phyloP scores from a whole-genome alignment of 371 early-diverging fungal species.

The Neoconidiobolus thromboides region DNA sequence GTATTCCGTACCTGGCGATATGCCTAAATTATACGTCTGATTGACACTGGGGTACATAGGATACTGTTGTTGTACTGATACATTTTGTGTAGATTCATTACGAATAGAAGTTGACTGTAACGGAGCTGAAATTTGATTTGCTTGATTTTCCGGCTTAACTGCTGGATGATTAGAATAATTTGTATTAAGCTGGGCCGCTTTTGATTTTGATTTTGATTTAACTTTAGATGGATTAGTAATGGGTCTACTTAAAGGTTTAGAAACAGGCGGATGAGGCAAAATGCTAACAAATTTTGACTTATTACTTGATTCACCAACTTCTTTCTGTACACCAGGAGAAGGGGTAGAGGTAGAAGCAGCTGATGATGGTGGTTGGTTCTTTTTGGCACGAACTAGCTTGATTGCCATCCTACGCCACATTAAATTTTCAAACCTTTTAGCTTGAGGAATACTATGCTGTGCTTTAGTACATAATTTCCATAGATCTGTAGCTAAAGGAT shows the following conservation, averaged over 20 bases:
- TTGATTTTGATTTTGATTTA: background rate
- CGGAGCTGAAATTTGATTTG: background rate
- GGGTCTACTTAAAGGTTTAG: background rate
- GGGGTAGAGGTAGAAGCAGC: constrained; percentile 7
- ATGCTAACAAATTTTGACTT: no score
- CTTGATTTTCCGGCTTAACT: no score
- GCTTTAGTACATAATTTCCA: constrained; percentile 50
- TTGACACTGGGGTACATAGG: background rate
- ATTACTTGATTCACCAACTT: background rate
- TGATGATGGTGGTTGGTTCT: no score
- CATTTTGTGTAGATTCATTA: background rate
- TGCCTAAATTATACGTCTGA: background rate
- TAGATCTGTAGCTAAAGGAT: constrained; percentile 34
- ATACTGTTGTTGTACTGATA: no score
- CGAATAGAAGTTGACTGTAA: background rate
- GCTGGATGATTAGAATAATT: no score
- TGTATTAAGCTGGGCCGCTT: background rate
- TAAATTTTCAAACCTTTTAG: constrained; percentile 38
- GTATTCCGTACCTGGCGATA: background rate
- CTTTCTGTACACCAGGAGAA: background rate
- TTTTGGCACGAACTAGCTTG: constrained; percentile 18
- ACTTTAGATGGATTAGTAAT: background rate
- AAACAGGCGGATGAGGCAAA: no score
- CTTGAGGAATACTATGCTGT: constrained; percentile 32
- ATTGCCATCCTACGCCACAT: constrained; percentile 55